Percentiles rank a stretch among this genome's conserved stretches.
Evolutionary conservation across 83 land plant species (phyloP).

Genomic region (Larix sibirica): DNA sequence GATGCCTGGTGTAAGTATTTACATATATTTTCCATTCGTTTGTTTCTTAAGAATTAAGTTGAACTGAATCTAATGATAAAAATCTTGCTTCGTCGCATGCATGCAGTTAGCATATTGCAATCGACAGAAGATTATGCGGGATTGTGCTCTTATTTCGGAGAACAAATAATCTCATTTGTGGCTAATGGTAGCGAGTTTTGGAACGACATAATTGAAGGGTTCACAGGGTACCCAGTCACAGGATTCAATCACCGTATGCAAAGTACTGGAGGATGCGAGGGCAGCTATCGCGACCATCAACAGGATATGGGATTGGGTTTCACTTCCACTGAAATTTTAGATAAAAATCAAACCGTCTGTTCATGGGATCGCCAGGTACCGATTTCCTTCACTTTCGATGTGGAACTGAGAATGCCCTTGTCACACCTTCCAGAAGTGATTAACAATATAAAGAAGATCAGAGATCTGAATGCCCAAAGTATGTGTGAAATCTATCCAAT

Average conservation of each 20-base stretch:
- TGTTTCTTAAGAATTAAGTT: background rate
- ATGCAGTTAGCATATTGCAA: background rate
- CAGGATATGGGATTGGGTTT: background rate
- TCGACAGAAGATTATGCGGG: background rate
- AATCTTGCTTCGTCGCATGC: background rate
- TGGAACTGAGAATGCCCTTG: slow-evolving; percentile 15
- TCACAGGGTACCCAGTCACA: slow-evolving; percentile 24
- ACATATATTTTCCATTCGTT: background rate
- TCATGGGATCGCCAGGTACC: slow-evolving; percentile 18
- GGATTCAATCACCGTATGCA: slow-evolving; percentile 37
- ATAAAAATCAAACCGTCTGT: slow-evolving; percentile 4
- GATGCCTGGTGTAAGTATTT: background rate
- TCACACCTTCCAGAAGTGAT: background rate
- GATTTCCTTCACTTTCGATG: background rate
- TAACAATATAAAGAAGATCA: slow-evolving; percentile 20
- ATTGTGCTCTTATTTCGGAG: background rate
- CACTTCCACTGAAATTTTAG: background rate
- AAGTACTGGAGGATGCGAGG: slow-evolving; percentile 30
- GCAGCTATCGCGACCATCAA: too few species aligned
- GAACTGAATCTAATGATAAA: background rate
- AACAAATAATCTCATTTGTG: background rate
- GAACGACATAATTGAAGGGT: background rate
- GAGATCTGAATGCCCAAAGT: slow-evolving; percentile 9
- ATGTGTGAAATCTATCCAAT: background rate
- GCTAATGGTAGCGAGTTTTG: background rate